phyloP scores from a whole-genome alignment of 768 basidiomycete species.

The Boletus sp. region DNA sequence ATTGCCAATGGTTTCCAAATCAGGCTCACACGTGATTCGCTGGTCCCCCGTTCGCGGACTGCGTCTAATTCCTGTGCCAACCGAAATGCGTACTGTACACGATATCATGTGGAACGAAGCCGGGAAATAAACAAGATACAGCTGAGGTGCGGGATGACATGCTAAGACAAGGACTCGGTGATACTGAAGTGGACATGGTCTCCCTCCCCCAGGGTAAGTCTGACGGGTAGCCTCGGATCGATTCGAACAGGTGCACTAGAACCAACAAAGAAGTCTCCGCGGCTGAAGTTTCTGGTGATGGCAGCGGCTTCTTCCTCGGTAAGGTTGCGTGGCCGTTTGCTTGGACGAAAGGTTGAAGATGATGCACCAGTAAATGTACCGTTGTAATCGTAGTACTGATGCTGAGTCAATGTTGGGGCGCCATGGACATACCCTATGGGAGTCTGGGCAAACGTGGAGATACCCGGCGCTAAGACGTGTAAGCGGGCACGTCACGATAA shows the following conservation, averaged over 20 bases:
- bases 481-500: not conserved
- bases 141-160: constrained; percentile 10
- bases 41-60: not conserved
- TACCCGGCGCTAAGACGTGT: constrained; percentile 28
- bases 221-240: constrained; percentile 75
- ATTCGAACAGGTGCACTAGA: constrained; percentile 78
- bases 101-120: constrained; percentile 10
- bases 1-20: not conserved
- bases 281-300: constrained; percentile 76
- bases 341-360: constrained; percentile 74
- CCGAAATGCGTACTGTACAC: constrained; percentile 21
- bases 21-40: not conserved
- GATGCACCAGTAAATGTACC: constrained; percentile 65
- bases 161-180: constrained; percentile 45
- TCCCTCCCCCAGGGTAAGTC: constrained; percentile 76
- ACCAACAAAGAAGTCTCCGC: constrained; percentile 82
- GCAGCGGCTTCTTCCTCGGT: constrained; percentile 83
- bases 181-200: constrained; percentile 73
- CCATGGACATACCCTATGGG: constrained; percentile 38
- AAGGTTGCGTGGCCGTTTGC: constrained; percentile 72
- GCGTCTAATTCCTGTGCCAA: constrained; percentile 13
- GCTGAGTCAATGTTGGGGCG: constrained; percentile 50
- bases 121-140: constrained; percentile 18
- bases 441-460: constrained; percentile 37
- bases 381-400: constrained; percentile 75